Evolutionary conservation across 192 early-diverging fungal genomes (phyloP), one percentile per base, ranked within the genome.

Genomic region (Coemansia javaensis): DNA sequence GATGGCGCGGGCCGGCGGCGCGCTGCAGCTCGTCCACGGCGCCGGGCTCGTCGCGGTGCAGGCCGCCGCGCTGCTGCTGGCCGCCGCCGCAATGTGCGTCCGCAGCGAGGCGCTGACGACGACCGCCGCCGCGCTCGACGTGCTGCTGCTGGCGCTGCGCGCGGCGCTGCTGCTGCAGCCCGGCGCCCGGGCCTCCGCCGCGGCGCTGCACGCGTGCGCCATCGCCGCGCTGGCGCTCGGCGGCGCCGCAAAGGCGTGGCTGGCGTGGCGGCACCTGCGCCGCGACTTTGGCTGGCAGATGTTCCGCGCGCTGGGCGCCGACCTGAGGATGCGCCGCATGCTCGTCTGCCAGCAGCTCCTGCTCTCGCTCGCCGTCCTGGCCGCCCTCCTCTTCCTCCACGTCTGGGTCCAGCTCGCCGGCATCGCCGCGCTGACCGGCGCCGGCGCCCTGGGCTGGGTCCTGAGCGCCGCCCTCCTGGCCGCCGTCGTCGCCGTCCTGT

Each of bases 391-490:
- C 35, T 63, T 79, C 38, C 4, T 78, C 7, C 59, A 62, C 28
- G 36, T 70, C 21, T 78, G 59, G 42, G 36, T 75, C 16, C 70
- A 66, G 59, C 82, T 77, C 44, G 63, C 81, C 5, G 77, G 62
- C 5, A 49, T 83, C 20, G 47, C 80, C 14, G 62, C 77, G 9
- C 54, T 46, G 44, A 32, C 50, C 6, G 7, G 49, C 38, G 3
- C 12, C 13, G 5, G 3, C 4, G 42, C 50, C 33, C 11, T 11
- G 1, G 48, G 51, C 30, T 53, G 58, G 65, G 38, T 49, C 27
- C 51, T 46, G 20, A 44, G 50, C 30, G 35, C 56, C 3, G 16
- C 45, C 11, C 34, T 53, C 10, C 20, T 64, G 2, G 20, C 46
- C 33, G 21, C 50, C 34, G 45, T 37, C 18, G 40, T 38, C 15